Percentiles rank a stretch among this genome's conserved stretches.
Evolutionary conservation across 2,329 filamentous ascomycete species (phyloP).

Genomic region (Ophiostoma ips): DNA sequence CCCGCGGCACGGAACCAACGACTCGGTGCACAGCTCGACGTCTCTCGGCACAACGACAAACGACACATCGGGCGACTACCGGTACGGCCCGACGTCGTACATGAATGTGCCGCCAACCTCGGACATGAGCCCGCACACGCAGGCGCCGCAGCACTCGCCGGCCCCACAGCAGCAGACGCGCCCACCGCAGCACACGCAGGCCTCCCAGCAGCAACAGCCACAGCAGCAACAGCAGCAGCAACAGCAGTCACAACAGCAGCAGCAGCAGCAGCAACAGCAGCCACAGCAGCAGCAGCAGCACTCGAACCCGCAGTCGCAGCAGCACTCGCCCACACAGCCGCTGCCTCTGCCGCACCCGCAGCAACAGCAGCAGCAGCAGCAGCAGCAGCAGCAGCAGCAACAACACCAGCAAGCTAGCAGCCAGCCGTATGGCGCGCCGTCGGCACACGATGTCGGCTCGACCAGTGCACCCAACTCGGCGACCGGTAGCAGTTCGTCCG

Average conservation of each 20-base stretch:
- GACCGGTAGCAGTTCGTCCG: slow-evolving; percentile 14
- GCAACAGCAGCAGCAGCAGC: slow-evolving; percentile 8
- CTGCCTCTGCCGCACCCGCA: slow-evolving; percentile 11
- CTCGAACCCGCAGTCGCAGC: slow-evolving; percentile 12
- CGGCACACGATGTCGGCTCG: slow-evolving; percentile 1
- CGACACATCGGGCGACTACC: slow-evolving; percentile 39
- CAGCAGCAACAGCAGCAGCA: not conserved
- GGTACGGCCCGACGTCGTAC: slow-evolving; percentile 36
- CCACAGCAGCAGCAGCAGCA: slow-evolving; percentile 8
- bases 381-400: slow-evolving; percentile 7
- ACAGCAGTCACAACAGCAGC: slow-evolving; percentile 11
- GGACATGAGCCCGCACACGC: slow-evolving; percentile 24
- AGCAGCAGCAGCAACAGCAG: slow-evolving; percentile 10
- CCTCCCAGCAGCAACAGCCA: not conserved
- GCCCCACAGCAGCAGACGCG: not conserved
- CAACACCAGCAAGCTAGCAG: slow-evolving; percentile 7
- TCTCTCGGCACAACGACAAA: slow-evolving; percentile 30
- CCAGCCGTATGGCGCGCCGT: slow-evolving; percentile 4
- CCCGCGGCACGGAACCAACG: slow-evolving; percentile 39
- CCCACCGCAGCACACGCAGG: not conserved
- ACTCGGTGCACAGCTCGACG: slow-evolving; percentile 36
- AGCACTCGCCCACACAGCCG: slow-evolving; percentile 7
- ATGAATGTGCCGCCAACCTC: slow-evolving; percentile 20
- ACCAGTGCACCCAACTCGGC: slow-evolving; percentile 9
- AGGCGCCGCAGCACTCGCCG: slow-evolving; percentile 11